Base-by-base conservation (phyloP, 2,329 filamentous ascomycete genomes). In the Zarea fungicola region DNA sequence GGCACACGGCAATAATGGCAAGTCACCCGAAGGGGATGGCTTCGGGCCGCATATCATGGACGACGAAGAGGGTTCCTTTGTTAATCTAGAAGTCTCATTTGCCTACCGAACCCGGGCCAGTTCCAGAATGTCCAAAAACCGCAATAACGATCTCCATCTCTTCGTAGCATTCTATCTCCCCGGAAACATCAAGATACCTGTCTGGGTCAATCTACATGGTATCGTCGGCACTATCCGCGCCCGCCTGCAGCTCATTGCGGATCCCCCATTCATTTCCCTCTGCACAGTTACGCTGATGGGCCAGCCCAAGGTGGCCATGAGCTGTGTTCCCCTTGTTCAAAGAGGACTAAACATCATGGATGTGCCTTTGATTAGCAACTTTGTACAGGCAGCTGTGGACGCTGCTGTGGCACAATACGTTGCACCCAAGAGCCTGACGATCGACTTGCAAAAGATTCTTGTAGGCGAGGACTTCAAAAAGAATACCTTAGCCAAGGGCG, bases 391-490 rank as follows among this genome's bases (percentile, higher is more conserved):
- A 1, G 80, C 84, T 1, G 81, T 89, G 43, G 84, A 88, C 55
- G 84, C 86, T 1, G 85, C 86, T 0, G 74, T 88, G 60, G 82
- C 84, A 1, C 80, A 88, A 60, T 89, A 89, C 54, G 86, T 89
- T 1, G 85, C 86, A 0, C 86, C 86, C 0, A 88, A 87, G 67
- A 87, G 82, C 48, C 66, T 89, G 45, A 88, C 85, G 0, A 69
- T 89, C 6, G 82, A 89, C 60, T 68, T 90, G 28, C 87, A 88
- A 61, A 84, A 87, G 52, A 89, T 89, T 82, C 75, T 90, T 11
- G 76, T 86, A 7, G 86, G 86, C 4, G 85, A 88, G 50, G 85
- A 89, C 57, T 89, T 85, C 69, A 89, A 89, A 64, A 88, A 88
- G 60, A 84, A 89, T 53, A 87, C 85, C 0, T 66, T 68, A 25